Conservation (phyloP, 331 rosid genomes). For the Rosa hybrid region DNA sequence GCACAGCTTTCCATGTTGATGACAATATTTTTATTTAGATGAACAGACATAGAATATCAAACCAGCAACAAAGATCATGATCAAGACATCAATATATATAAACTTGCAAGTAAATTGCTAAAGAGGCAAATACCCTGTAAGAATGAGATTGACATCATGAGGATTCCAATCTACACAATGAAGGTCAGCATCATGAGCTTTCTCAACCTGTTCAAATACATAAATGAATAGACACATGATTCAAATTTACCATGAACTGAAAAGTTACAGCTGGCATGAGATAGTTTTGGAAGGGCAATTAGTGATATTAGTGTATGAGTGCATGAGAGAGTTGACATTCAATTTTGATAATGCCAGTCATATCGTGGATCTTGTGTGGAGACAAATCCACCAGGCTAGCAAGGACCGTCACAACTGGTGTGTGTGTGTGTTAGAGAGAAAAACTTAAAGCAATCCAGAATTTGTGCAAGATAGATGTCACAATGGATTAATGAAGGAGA, state of each 20-base stretch:
- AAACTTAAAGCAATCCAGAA: neutral
- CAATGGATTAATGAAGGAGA: neutral
- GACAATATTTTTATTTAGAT: neutral
- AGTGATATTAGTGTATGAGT: neutral
- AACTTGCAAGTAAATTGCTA: neutral
- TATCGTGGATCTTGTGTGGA: neutral
- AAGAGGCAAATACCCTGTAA: conserved; percentile 41
- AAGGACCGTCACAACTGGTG: neutral
- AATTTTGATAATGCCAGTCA: neutral
- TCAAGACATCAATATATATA: neutral
- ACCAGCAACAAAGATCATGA: conserved; percentile 1
- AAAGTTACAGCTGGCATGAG: neutral
- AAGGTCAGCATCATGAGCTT: conserved; percentile 52
- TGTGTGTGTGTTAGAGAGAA: neutral
- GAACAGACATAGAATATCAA: neutral
- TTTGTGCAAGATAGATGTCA: neutral
- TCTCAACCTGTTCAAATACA: conserved; percentile 39
- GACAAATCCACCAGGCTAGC: neutral
- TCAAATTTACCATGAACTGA: neutral
- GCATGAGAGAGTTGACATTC: neutral
- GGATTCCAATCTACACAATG: conserved; percentile 54
- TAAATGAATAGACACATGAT: neutral
- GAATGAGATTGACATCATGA: conserved; percentile 43
- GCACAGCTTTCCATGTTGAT: neutral
- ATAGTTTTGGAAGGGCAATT: neutral